A percentile compares a stretch with the other conserved stretches of the same genome.
These are phyloP conservation scores for Anisodus acutangulus DNA, from an alignment of 257 asterid genomes.

Conservation along the genomic window DNA sequence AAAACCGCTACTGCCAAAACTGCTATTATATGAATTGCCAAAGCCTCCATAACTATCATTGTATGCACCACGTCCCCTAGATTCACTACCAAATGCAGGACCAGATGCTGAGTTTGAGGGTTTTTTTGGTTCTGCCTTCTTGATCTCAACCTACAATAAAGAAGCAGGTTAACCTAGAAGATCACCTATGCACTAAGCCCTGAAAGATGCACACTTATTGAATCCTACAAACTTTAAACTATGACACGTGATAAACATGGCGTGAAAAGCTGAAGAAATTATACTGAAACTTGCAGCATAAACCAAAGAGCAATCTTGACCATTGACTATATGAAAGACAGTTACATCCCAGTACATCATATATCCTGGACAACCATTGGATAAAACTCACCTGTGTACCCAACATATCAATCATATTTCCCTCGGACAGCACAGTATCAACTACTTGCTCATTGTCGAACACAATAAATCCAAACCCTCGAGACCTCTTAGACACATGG, in stretches of 20 bases:
- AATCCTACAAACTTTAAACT: constrained; percentile 29
- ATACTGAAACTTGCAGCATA: background rate
- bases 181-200: constrained; percentile 54
- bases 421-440: constrained; percentile 66
- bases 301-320: background rate
- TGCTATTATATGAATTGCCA: constrained; percentile 71
- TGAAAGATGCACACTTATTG: constrained; percentile 24
- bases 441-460: constrained; percentile 82
- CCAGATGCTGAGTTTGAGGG: constrained; percentile 88
- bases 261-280: background rate
- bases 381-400: constrained; percentile 76
- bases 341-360: constrained; percentile 27
- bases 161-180: constrained; percentile 91
- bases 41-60: constrained; percentile 82
- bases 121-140: constrained; percentile 99
- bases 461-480: constrained; percentile 91
- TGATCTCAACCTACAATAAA: constrained; percentile 99
- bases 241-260: background rate
- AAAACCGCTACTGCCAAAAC: constrained; percentile 71
- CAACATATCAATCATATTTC: constrained; percentile 91
- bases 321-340: background rate
- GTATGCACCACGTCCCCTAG: constrained; percentile 84
- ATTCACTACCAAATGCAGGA: constrained; percentile 82
- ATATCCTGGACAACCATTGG: constrained; percentile 8
- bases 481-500: constrained; percentile 82